phyloP scores from a whole-genome alignment of 768 basidiomycete genomes.

The Russula earlei region DNA sequence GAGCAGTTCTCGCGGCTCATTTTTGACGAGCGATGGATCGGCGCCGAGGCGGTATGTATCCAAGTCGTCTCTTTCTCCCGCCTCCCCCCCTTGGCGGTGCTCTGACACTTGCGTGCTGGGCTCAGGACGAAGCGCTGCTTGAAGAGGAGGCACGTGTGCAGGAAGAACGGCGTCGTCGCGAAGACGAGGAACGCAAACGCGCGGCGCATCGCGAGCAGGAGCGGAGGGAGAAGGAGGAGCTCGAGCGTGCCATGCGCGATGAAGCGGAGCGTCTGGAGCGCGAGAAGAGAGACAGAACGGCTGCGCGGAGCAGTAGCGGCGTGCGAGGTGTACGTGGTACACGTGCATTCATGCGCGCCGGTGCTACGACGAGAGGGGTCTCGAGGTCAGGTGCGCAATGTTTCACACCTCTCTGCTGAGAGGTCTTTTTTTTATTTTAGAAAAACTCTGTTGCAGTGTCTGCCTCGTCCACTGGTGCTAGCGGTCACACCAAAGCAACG shows the following conservation, averaged over 20 bases:
- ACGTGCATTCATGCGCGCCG: constrained; percentile 51
- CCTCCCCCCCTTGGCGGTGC: too few relatives aligned
- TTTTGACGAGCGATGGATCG: constrained; percentile 69
- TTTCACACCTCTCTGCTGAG: too few relatives aligned
- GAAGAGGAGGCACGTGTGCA: constrained; percentile 35
- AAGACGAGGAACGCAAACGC: constrained; percentile 28
- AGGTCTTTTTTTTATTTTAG: background rate
- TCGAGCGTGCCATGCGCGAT: constrained; percentile 35
- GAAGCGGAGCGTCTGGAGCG: constrained; percentile 36
- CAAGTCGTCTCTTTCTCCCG: background rate
- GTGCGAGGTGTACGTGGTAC: constrained; percentile 68
- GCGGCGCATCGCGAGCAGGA: constrained; percentile 35
- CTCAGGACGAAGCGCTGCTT: constrained; percentile 51
- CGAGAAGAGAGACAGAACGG: constrained; percentile 34
- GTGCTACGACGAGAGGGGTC: constrained; percentile 22
- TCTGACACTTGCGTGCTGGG: background rate
- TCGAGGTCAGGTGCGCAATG: constrained; percentile 8
- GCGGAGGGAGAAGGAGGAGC: constrained; percentile 41
- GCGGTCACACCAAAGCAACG: constrained; percentile 1
- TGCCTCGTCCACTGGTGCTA: background rate
- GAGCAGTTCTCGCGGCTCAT: constrained; percentile 60
- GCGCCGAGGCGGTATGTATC: constrained; percentile 53
- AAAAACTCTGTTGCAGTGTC: background rate
- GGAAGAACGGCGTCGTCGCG: constrained; percentile 31
- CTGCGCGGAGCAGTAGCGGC: constrained; percentile 35